Base-by-base conservation (phyloP, 768 basidiomycete genomes). In the Boletus rufocinnamomeus region DNA sequence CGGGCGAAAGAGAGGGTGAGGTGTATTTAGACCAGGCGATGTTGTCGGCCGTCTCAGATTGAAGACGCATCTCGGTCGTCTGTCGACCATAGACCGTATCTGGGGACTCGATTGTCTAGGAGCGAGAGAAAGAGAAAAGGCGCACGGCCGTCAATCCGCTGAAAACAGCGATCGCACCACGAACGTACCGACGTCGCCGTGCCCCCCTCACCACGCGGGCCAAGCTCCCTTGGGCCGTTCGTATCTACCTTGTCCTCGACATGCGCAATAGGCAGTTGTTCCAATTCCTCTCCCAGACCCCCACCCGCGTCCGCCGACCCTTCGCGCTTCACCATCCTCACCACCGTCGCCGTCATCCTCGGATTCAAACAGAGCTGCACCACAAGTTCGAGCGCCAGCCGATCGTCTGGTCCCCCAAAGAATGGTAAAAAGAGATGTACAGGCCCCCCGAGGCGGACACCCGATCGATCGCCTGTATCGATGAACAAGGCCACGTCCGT, bases 351-450 rank as follows among this genome's bases (percentile, higher is more conserved):
- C 10, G 76, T 82, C 14, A 91, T 80, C 56, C 75, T 77, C 30
- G 30, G 30, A 30, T 30, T 30, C 57, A 81, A 76, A 70, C 91
- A 95, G 30, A 97, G 76, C 72, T 95, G 95, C 16, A 89, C 82
- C 27, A 91, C 88, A 63, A 98, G 85, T 28, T 89, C 85, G 37
- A 98, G 75, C 0, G 93, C 92, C 19, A 94, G 79, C 3, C 96
- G 81, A 69, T 97, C 95, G 71, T 98, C 96, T 0, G 93, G 89
- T 0, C 96, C 96, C 27, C 96, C 96, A 70, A 93, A 91, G 82
- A 98, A 98, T 0, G 93, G 91, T 14, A 97, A 66, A 74, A 93
- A 90, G 16, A 98, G 63, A 67, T 93, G 90, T 66, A 86, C 81
- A 11, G 66, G 71, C 43, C 74, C 74, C 47, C 71, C 71, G 28